Evolutionary conservation across 192 early-diverging fungal genomes (phyloP).

Genomic region (Allomyces macrogynus): DNA sequence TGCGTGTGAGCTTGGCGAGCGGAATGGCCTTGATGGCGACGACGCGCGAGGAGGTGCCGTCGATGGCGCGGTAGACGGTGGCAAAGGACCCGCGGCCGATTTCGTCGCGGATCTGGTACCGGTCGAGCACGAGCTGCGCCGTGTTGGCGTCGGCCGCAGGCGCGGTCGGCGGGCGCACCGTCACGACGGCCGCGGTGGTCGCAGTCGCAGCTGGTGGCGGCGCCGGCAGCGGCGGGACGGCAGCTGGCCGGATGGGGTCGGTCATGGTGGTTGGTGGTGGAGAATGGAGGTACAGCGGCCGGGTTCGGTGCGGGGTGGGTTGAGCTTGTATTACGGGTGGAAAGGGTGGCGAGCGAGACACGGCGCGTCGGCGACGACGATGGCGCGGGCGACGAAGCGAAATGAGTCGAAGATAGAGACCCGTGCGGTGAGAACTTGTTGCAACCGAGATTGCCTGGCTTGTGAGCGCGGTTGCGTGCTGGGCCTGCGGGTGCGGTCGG

Average conservation of each 20-base stretch:
- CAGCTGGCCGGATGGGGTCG: neutral
- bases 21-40: slow-evolving; percentile 88
- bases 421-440: too few species aligned
- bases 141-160: neutral
- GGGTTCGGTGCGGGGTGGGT: neutral
- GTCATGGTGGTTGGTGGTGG: neutral
- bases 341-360: too few species aligned
- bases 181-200: neutral
- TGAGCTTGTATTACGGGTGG: too few species aligned
- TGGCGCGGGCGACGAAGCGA: too few species aligned
- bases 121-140: slow-evolving; percentile 28
- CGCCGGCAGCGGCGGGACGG: neutral
- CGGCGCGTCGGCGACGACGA: too few species aligned
- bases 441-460: too few species aligned
- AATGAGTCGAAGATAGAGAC: too few species aligned
- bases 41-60: slow-evolving; percentile 17
- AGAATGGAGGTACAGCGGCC: neutral
- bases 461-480: too few species aligned
- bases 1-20: slow-evolving; percentile 69
- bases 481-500: too few species aligned
- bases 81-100: slow-evolving; percentile 95
- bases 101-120: slow-evolving; percentile 54
- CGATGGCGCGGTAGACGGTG: slow-evolving; percentile 43
- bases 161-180: neutral
- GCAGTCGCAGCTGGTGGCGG: neutral